These are phyloP conservation scores for Ceratopteris richardii DNA, from an alignment of 75 land plant genomes.

Conservation along the genomic window DNA sequence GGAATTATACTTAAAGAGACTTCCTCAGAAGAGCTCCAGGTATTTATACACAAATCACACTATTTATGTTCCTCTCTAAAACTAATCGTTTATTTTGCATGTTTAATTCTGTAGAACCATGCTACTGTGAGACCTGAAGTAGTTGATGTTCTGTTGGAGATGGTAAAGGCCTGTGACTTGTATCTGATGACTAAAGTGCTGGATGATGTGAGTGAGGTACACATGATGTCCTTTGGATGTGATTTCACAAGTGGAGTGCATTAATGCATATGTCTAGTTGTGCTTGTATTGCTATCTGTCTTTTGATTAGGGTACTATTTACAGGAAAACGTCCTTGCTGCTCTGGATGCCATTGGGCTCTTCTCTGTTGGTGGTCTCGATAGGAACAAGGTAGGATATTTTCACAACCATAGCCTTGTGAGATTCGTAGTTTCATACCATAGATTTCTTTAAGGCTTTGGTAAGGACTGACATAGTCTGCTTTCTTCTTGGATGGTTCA, in stretches of 20 bases:
- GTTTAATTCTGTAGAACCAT: slow-evolving; percentile 45
- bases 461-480: too few species aligned
- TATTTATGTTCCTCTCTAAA: too few species aligned
- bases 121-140: slow-evolving; percentile 79
- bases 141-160: slow-evolving; percentile 70
- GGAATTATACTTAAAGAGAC: too few species aligned
- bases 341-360: slow-evolving; percentile 64
- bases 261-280: too few species aligned
- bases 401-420: too few species aligned
- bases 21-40: too few species aligned
- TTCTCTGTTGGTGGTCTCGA: slow-evolving; percentile 61
- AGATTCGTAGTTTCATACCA: not conserved
- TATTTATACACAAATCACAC: too few species aligned
- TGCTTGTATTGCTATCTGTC: too few species aligned
- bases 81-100: too few species aligned
- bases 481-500: too few species aligned
- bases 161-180: slow-evolving; percentile 77
- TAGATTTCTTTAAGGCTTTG: not conserved
- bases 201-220: slow-evolving; percentile 91
- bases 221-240: too few species aligned
- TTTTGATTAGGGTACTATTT: not conserved
- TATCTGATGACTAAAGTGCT: slow-evolving; percentile 81
- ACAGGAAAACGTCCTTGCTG: slow-evolving; percentile 56
- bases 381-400: slow-evolving; percentile 90
- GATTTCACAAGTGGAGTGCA: too few species aligned